Evolutionary conservation across 768 basidiomycete genomes (phyloP), one percentile per base, ranked within the genome.

Genomic region (Leccinum olivaceopallidum): DNA sequence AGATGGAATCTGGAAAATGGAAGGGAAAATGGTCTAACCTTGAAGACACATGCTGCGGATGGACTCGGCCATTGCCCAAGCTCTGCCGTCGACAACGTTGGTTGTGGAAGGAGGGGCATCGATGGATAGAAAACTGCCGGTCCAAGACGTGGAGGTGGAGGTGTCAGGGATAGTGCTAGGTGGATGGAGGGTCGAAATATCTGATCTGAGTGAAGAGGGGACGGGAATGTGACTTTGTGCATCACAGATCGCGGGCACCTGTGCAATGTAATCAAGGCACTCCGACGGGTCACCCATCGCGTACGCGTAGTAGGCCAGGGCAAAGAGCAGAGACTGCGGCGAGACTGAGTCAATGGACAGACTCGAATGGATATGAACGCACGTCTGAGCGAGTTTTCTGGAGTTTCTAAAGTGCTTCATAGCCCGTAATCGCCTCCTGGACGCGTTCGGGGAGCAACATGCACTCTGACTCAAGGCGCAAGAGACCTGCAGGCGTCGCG

Each of bases 271-370:
- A 3, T 75, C 65, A 14, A 95, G 75, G 60, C 90, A 93, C 58
- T 85, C 82, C 3, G 78, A 72, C 18, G 87, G 87, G 26, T 82
- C 79, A 28, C 87, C 85, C 7, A 93, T 73, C 0, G 93, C 91
- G 72, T 91, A 93, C 4, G 87, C 85, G 67, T 90, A 89, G 73
- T 92, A 93, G 2, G 91, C 92, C 53, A 92, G 77, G 0, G 84
- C 81, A 59, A 92, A 79, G 63, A 82, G 77, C 16, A 90, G 78
- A 12, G 86, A 86, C 92, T 94, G n/a, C 2, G 20, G 30, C 65
- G 30, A 53, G 56, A 47, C 60, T 64, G 42, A 65, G 57, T 57
- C 56, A 62, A 55, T 16, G 36, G 2, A 24, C 6, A 37, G 6
- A 53, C 4, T 6, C 30, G 39, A 65, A 18, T 47, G 51, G 20